Percentiles rank a stretch among this genome's conserved stretches.
Conservation (phyloP, 1,139 yeast genomes). For the Yueomyces sp. region DNA sequence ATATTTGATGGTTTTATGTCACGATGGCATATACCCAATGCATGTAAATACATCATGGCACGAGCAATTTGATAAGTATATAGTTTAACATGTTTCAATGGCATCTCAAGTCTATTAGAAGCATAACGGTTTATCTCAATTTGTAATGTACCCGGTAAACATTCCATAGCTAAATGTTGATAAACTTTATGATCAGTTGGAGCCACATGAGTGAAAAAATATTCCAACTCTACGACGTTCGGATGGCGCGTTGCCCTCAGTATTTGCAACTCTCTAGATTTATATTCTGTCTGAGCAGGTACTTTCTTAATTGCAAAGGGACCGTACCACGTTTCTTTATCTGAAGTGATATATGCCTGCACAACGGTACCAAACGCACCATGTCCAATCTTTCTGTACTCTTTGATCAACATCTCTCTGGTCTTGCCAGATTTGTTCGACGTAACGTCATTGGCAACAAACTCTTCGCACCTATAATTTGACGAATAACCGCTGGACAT, state of each 20-base stretch:
- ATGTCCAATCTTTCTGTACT: constrained; percentile 64
- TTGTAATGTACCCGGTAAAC: constrained; percentile 69
- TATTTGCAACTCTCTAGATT: constrained; percentile 66
- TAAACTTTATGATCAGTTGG: constrained; percentile 50
- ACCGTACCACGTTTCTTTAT: constrained; percentile 45
- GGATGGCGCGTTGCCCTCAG: constrained; percentile 67
- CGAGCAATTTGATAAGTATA: constrained; percentile 73
- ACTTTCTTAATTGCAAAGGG: constrained; percentile 76
- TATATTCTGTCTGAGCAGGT: constrained; percentile 77
- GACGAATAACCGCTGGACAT: background rate
- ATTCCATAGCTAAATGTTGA: constrained; percentile 76
- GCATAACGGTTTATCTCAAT: constrained; percentile 60
- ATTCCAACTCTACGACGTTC: constrained; percentile 56
- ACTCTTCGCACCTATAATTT: constrained; percentile 16
- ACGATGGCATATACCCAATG: constrained; percentile 68
- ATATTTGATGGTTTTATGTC: constrained; percentile 76
- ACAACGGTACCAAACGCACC: constrained; percentile 81
- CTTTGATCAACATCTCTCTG: constrained; percentile 55
- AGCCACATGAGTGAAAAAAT: constrained; percentile 48
- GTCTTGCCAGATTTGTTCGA: constrained; percentile 42
- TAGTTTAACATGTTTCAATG: constrained; percentile 62
- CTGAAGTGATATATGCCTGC: constrained; percentile 42
- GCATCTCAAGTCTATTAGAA: constrained; percentile 48
- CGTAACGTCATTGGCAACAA: constrained; percentile 47
- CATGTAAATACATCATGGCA: constrained; percentile 72